Evolutionary conservation across 768 basidiomycete species (phyloP), one percentile per base, ranked within the genome.

Genomic region (Agaricus sinodeliciosus): DNA sequence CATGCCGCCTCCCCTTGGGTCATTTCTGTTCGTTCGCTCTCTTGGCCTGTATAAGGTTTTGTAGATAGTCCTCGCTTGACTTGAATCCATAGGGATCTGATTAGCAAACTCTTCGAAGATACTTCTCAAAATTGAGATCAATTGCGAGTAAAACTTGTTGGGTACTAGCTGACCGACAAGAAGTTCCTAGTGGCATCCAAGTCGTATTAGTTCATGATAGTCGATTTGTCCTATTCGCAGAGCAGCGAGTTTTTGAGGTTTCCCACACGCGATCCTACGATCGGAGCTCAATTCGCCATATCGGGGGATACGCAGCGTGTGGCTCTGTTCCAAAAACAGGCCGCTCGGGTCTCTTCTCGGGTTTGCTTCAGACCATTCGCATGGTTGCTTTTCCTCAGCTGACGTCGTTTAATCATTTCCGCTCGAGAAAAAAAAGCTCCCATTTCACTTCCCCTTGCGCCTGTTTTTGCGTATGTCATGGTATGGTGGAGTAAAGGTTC

Each of bases 1-100:
- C 54, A 57, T 18, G 70, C 69, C 15, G 49, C 62, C 46, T 59
- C 67, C 2, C 58, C 69, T 12, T 72, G 71, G 70, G 71, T 71
- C 51, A 59, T 63, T 2, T 52, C 60, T 9, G 67, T 69, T 51
- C 65, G 66, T 26, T 58, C 64, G 28, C 53, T 53, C n/a, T 64
- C 67, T 15, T 69, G 63, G 63, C 68, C 69, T 25, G 65, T 69
- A 46, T 69, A 62, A 65, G 12, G 9, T 28, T 39, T 12, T 39
- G 37, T 39, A 39, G 16, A 6, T 39, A 16, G 37, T 39, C 16
- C 12, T 39, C 11, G 7, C 31, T 11, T 28, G 28, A 9, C 28
- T 1, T 11, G 31, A 31, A 11, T 11, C 11, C 31, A 11, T 31
- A 31, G 31, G 31, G 11, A 31, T 31, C 31, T 31, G 31, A 31